These are phyloP conservation scores for Cordyceps tenuipes DNA, from an alignment of 2,329 filamentous ascomycete genomes.

Conservation along the genomic window DNA sequence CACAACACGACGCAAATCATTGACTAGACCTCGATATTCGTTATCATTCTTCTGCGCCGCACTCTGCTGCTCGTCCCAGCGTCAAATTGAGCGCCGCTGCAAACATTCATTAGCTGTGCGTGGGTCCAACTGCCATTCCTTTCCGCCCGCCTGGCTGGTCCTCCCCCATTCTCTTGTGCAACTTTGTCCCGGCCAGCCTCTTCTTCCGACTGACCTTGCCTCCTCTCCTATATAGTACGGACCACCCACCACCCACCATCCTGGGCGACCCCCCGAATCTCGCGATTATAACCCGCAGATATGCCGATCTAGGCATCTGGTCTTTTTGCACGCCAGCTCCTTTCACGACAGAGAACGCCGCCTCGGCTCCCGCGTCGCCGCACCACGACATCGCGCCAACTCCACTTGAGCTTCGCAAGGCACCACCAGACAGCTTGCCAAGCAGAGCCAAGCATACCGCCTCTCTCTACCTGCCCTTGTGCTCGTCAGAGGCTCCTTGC, in stretches of 20 bases:
- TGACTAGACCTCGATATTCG: slow-evolving; percentile 9
- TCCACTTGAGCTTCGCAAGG: slow-evolving; percentile 7
- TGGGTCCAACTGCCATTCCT: background rate
- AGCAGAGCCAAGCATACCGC: background rate
- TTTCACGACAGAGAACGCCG: background rate
- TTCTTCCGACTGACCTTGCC: slow-evolving; percentile 2
- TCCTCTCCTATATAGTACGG: background rate
- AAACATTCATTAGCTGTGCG: slow-evolving; percentile 9
- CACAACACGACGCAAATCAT: slow-evolving; percentile 12
- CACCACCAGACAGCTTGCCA: background rate
- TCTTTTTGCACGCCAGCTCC: background rate
- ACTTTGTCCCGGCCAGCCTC: slow-evolving; percentile 6
- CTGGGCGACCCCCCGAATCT: background rate
- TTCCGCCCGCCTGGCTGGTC: slow-evolving; percentile 1
- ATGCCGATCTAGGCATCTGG: slow-evolving; percentile 1
- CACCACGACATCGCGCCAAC: background rate
- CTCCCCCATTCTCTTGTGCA: background rate
- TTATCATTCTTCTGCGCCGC: slow-evolving; percentile 9
- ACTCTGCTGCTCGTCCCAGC: background rate
- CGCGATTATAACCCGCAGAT: background rate
- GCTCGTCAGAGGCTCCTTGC: background rate
- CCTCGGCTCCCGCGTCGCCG: background rate
- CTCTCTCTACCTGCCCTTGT: background rate
- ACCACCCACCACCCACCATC: background rate
- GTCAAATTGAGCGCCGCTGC: background rate